These are phyloP conservation scores for Crithidia mellificae DNA, from an alignment of 208 protist genomes.

Conservation along the genomic window DNA sequence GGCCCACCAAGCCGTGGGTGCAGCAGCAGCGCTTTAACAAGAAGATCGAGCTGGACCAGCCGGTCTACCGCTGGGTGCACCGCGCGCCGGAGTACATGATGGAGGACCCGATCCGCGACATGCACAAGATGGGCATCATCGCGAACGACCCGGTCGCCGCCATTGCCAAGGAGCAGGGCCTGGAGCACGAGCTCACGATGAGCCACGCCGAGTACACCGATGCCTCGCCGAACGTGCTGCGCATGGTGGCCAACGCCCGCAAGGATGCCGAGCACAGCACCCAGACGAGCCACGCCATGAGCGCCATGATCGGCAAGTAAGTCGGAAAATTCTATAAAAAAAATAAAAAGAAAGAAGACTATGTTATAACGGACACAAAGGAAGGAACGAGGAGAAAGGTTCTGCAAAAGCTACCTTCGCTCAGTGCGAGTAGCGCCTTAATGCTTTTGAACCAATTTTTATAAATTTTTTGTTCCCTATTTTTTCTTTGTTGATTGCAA, in stretches of 20 bases:
- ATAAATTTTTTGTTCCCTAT: not conserved
- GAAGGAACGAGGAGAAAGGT: too few relatives aligned
- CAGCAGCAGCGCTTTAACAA: slow-evolving; percentile 85
- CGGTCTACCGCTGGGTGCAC: slow-evolving; percentile 78
- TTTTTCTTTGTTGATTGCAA: not conserved
- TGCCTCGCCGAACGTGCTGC: slow-evolving; percentile 48
- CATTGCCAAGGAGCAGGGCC: slow-evolving; percentile 67
- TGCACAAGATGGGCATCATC: slow-evolving; percentile 59
- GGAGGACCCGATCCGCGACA: slow-evolving; percentile 57
- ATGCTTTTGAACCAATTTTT: not conserved
- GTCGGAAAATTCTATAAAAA: too few relatives aligned
- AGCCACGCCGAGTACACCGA: slow-evolving; percentile 39
- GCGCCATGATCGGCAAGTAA: slow-evolving; percentile 24
- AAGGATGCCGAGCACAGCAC: slow-evolving; percentile 58
- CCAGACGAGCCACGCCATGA: slow-evolving; percentile 20
- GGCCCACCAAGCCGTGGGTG: slow-evolving; percentile 77
- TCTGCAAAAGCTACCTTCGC: too few relatives aligned
- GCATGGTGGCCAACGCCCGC: slow-evolving; percentile 39
- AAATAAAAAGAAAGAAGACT: too few relatives aligned
- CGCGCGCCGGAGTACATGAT: slow-evolving; percentile 73
- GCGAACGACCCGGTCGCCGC: slow-evolving; percentile 75
- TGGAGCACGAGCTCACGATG: slow-evolving; percentile 60
- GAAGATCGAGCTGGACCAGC: slow-evolving; percentile 71
- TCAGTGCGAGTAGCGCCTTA: too few relatives aligned
- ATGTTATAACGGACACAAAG: too few relatives aligned